Evolutionary conservation across 768 basidiomycete species (phyloP).

Genomic region (Rhodosporidiobolus sp.): DNA sequence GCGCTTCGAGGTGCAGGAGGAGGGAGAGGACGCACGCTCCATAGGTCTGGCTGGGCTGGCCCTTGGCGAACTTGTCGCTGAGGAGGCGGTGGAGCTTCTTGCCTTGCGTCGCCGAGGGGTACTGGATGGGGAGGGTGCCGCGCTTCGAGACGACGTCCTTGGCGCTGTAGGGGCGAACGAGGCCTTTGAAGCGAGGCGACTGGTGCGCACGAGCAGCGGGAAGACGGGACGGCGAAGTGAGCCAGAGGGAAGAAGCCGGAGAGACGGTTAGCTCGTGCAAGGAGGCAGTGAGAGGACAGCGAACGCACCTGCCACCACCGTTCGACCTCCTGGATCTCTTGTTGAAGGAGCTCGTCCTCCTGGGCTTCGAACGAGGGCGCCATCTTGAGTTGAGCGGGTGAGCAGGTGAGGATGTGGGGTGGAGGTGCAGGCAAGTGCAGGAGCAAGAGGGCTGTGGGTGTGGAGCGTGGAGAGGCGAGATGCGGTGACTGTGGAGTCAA

Average conservation of each 20-base stretch:
- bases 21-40: slow-evolving; percentile 73
- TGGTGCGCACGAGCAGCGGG: slow-evolving; percentile 48
- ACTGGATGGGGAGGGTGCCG: slow-evolving; percentile 77
- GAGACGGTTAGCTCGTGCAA: neutral
- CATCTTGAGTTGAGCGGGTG: slow-evolving; percentile 14
- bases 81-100: slow-evolving; percentile 82
- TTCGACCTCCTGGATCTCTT: slow-evolving; percentile 81
- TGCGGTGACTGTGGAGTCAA: too few relatives aligned
- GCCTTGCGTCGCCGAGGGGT: slow-evolving; percentile 77
- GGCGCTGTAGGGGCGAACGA: slow-evolving; percentile 88
- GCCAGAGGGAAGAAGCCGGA: neutral
- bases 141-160: slow-evolving; percentile 90
- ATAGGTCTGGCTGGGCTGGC: slow-evolving; percentile 89
- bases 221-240: neutral
- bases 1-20: neutral
- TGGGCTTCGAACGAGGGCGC: slow-evolving; percentile 29
- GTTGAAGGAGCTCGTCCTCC: slow-evolving; percentile 61
- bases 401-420: neutral
- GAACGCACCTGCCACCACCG: slow-evolving; percentile 81
- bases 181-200: slow-evolving; percentile 80
- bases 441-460: neutral
- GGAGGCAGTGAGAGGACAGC: neutral
- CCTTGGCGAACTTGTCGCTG: slow-evolving; percentile 67
- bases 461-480: neutral
- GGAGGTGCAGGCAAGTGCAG: neutral